phyloP scores from a whole-genome alignment of 1,284 basidiomycete species.

The Ganoderma sinense region DNA sequence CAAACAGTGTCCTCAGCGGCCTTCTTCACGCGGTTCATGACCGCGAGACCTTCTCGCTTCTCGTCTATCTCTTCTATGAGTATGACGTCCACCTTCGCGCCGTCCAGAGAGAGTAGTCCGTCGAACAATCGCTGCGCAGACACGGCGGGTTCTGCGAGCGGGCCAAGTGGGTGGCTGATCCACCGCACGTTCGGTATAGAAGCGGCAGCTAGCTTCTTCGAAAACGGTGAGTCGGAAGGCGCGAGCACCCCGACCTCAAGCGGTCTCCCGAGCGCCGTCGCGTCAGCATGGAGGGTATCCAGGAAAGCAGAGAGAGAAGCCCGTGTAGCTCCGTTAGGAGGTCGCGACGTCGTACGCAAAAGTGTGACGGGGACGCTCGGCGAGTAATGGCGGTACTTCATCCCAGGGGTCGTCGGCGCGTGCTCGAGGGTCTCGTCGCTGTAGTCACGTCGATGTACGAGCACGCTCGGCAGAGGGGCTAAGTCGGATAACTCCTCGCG shows the following conservation, averaged over 20 bases:
- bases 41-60: constrained; percentile 86
- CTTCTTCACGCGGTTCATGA: constrained; percentile 98
- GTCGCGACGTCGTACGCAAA: constrained; percentile 60
- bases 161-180: constrained; percentile 69
- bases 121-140: constrained; percentile 90
- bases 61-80: constrained; percentile 89
- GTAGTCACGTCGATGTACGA: constrained; percentile 83
- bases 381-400: constrained; percentile 99
- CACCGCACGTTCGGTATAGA: constrained; percentile 53
- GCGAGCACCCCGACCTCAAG: constrained; percentile 74
- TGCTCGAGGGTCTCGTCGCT: constrained; percentile 68
- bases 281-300: constrained; percentile 44
- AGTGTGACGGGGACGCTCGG: constrained; percentile 87
- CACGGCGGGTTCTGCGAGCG: constrained; percentile 62
- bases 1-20: constrained; percentile 78
- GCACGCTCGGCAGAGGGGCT: constrained; percentile 56
- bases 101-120: constrained; percentile 86
- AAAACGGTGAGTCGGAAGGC: constrained; percentile 69
- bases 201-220: constrained; percentile 44
- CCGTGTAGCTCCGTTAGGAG: constrained; percentile 42
- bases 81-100: constrained; percentile 81
- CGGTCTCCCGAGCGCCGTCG: constrained; percentile 25
- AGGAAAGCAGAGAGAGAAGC: constrained; percentile 48
- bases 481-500: constrained; percentile 47
- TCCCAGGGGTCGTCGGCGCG: constrained; percentile 96